Conservation (phyloP, 2,329 filamentous ascomycete species). For the Ophiostoma himal-ulmi region DNA sequence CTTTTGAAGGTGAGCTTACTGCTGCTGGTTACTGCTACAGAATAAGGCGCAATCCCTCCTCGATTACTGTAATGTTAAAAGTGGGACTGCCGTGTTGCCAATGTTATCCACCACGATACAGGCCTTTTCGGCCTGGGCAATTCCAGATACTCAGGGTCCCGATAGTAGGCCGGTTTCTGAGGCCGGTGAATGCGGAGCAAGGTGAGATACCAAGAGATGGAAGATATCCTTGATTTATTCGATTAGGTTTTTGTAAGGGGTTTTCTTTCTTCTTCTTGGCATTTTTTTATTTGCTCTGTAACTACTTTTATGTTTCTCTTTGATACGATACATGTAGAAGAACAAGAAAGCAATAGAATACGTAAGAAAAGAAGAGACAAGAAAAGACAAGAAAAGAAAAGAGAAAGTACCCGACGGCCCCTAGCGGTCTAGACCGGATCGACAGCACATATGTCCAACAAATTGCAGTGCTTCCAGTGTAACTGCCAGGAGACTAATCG, state of each 20-base stretch:
- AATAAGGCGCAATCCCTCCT: not conserved
- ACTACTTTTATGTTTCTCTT: too few relatives aligned
- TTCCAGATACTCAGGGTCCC: too few relatives aligned
- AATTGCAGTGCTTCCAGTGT: not conserved
- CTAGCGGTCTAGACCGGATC: constrained; percentile 8
- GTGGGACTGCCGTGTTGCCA: not conserved
- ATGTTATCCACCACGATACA: not conserved
- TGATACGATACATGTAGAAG: too few relatives aligned
- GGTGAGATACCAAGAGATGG: too few relatives aligned
- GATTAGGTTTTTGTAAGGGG: too few relatives aligned
- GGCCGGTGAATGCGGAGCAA: too few relatives aligned
- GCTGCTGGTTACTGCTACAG: not conserved
- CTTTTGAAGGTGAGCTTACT: not conserved
- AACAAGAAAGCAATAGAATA: not conserved
- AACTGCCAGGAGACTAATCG: not conserved
- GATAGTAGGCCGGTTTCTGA: too few relatives aligned
- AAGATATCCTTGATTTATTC: too few relatives aligned
- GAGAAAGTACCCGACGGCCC: not conserved
- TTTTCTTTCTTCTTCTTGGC: too few relatives aligned
- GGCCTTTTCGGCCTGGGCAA: too few relatives aligned
- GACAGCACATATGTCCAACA: not conserved
- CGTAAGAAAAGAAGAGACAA: not conserved
- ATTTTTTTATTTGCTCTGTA: too few relatives aligned
- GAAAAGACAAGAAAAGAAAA: not conserved
- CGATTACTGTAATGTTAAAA: too few relatives aligned